Evolutionary conservation across 2,329 filamentous ascomycete species (phyloP).

Genomic region (Trichophyton simii): DNA sequence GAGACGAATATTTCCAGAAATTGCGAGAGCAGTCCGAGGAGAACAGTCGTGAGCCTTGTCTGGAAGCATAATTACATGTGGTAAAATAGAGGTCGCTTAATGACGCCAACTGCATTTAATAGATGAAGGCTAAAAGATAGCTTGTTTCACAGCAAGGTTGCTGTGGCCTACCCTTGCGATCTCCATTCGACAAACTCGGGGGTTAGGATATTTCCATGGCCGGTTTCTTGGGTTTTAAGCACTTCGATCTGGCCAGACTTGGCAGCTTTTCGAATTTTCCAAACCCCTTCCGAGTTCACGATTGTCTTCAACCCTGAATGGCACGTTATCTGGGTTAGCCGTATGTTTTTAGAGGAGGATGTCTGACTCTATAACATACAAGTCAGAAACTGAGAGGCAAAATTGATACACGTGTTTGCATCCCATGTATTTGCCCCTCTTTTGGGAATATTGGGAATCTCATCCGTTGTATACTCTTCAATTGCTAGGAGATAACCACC

Average conservation of each 20-base stretch:
- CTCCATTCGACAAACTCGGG: slow-evolving; percentile 67
- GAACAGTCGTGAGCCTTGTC: no score
- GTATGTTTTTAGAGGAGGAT: slow-evolving; percentile 14
- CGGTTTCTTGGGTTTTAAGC: slow-evolving; percentile 58
- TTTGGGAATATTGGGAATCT: slow-evolving; percentile 64
- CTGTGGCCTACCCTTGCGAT: slow-evolving; percentile 10
- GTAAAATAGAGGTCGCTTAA: neutral
- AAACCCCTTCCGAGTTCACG: slow-evolving; percentile 58
- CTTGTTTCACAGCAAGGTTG: no score
- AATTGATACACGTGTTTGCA: slow-evolving; percentile 87
- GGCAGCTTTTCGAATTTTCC: slow-evolving; percentile 59
- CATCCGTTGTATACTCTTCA: slow-evolving; percentile 67
- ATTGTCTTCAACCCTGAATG: slow-evolving; percentile 48
- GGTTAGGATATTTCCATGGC: slow-evolving; percentile 63
- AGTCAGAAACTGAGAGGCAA: slow-evolving; percentile 62
- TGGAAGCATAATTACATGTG: neutral
- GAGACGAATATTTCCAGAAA: slow-evolving; percentile 23
- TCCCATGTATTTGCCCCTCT: slow-evolving; percentile 65
- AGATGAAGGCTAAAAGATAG: no score
- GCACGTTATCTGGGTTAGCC: neutral
- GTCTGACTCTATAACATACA: slow-evolving; percentile 43
- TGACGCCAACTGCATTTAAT: no score
- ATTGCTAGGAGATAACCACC: slow-evolving; percentile 58
- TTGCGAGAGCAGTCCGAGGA: slow-evolving; percentile 12
- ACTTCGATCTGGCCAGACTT: slow-evolving; percentile 58